phyloP scores from a whole-genome alignment of 2,329 filamentous ascomycete genomes.

The Fusarium poae region DNA sequence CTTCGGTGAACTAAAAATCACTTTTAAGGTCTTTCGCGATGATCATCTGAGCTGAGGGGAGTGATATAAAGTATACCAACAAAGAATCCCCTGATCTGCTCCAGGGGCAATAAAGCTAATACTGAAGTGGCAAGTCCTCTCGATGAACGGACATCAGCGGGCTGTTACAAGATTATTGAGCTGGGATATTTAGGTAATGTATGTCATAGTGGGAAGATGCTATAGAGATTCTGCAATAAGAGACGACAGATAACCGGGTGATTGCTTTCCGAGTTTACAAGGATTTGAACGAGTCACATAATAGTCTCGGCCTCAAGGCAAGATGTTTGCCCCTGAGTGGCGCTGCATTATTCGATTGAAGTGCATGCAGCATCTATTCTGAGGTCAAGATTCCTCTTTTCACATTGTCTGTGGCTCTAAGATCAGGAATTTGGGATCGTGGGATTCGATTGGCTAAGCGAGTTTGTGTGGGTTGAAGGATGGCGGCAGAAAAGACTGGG shows the following conservation, averaged over 20 bases:
- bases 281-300: neutral
- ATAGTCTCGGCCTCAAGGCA: neutral
- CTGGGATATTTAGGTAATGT: neutral
- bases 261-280: neutral
- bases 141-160: neutral
- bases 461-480: neutral
- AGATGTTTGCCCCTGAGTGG: neutral
- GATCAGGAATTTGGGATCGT: neutral
- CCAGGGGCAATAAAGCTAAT: neutral
- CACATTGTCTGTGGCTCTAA: too few species aligned
- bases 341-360: neutral
- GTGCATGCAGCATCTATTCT: neutral
- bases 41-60: neutral
- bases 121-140: neutral
- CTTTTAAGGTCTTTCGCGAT: too few species aligned
- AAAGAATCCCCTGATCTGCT: too few species aligned
- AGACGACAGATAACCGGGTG: neutral
- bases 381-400: neutral
- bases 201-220: neutral
- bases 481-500: neutral
- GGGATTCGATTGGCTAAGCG: neutral
- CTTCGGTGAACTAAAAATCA: accelerated
- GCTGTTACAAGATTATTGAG: neutral
- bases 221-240: neutral
- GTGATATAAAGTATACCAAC: neutral